phyloP scores from a whole-genome alignment of 169 alveolate species.

The Toxoplasma gondii region DNA sequence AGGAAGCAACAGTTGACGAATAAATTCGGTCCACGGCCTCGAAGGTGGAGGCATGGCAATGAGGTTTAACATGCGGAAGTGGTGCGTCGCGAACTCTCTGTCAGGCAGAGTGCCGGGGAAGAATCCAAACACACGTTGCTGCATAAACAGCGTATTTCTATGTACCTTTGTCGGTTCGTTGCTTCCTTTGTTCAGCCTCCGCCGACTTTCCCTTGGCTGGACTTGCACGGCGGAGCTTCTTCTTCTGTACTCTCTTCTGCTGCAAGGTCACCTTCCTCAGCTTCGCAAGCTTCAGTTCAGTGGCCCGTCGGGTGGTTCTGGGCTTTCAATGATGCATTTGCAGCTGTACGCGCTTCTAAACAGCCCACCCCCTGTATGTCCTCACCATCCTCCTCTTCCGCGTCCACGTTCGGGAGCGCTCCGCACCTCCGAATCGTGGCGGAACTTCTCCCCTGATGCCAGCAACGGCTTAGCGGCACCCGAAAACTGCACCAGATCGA shows the following conservation, averaged over 20 bases:
- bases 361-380: slow-evolving; percentile 41
- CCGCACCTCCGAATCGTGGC: not conserved
- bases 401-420: not conserved
- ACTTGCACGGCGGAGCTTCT: slow-evolving; percentile 66
- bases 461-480: not conserved
- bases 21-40: no score
- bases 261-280: slow-evolving; percentile 60
- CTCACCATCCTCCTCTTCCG: slow-evolving; percentile 13
- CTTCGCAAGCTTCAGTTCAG: slow-evolving; percentile 64
- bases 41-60: no score
- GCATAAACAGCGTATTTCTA: no score
- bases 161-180: no score
- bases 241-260: slow-evolving; percentile 51
- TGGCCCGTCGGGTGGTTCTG: slow-evolving; percentile 64
- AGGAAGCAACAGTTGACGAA: no score
- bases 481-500: not conserved
- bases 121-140: no score
- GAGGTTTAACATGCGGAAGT: no score
- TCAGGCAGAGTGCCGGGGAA: no score
- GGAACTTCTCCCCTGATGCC: not conserved
- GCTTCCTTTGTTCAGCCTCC: slow-evolving; percentile 52
- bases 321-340: slow-evolving; percentile 54
- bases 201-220: slow-evolving; percentile 70
- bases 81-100: no score
- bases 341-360: slow-evolving; percentile 68